Evolutionary conservation across 306 rosid genomes (phyloP).

Genomic region (Vigna hirtella): DNA sequence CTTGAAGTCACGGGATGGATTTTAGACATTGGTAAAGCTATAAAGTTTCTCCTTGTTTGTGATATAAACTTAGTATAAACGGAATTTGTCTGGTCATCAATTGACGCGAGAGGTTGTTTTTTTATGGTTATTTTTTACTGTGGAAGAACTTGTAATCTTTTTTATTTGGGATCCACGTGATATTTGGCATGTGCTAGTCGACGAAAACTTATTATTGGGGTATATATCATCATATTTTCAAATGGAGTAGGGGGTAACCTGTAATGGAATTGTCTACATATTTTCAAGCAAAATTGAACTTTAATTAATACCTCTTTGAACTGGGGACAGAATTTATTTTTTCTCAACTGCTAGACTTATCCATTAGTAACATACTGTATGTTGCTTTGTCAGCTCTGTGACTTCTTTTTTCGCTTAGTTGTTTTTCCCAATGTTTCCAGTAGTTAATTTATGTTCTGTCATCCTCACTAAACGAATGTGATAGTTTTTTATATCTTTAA

Average conservation of each 20-base stretch:
- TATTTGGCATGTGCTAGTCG: slow-evolving; percentile 28
- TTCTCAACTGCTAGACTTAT: not conserved
- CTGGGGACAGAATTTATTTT: slow-evolving; percentile 6
- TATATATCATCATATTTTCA: slow-evolving; percentile 16
- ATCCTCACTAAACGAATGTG: not conserved
- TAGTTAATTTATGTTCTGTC: not conserved
- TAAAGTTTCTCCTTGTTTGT: not conserved
- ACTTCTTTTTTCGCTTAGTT: not conserved
- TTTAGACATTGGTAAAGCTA: slow-evolving; percentile 1
- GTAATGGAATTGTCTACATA: not conserved
- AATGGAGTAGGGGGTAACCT: not conserved
- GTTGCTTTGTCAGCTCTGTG: slow-evolving; percentile 4
- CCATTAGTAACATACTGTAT: not conserved
- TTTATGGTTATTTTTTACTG: not conserved
- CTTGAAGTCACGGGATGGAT: not conserved
- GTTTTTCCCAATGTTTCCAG: not conserved
- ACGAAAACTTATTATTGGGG: not conserved
- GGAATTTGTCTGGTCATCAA: not conserved
- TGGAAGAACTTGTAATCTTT: slow-evolving; percentile 8
- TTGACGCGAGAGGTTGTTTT: slow-evolving; percentile 4
- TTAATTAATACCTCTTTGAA: slow-evolving; percentile 22
- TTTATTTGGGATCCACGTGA: not conserved
- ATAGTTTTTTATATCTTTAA: slow-evolving; percentile 9
- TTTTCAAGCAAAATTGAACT: slow-evolving; percentile 5
- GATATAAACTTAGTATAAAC: not conserved